phyloP scores from a whole-genome alignment of 768 basidiomycete genomes.

The Boletus barrowsii region DNA sequence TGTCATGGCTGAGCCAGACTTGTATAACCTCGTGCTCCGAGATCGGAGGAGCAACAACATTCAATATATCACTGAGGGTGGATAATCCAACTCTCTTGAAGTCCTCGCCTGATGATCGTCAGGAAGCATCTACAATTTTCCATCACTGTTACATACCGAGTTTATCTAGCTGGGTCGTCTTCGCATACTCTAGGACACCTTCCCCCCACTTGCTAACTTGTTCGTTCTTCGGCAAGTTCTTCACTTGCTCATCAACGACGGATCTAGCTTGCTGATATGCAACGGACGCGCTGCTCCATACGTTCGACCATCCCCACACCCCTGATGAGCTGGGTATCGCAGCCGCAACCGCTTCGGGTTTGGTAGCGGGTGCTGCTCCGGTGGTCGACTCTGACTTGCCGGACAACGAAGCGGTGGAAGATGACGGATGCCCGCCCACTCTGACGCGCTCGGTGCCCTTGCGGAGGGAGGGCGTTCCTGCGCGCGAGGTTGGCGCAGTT shows the following conservation, averaged over 20 bases:
- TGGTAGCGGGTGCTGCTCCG: slow-evolving; percentile 22
- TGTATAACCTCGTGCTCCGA: slow-evolving; percentile 98
- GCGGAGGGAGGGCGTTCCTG: slow-evolving; percentile 67
- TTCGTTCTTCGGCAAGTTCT: slow-evolving; percentile 80
- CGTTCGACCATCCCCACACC: slow-evolving; percentile 80
- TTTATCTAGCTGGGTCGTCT: slow-evolving; percentile 86
- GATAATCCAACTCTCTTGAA: slow-evolving; percentile 85
- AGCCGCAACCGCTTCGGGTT: slow-evolving; percentile 16
- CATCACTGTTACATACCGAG: slow-evolving; percentile 56
- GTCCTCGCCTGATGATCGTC: slow-evolving; percentile 65
- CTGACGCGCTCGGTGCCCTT: slow-evolving; percentile 78
- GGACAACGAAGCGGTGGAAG: slow-evolving; percentile 44
- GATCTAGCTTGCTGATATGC: slow-evolving; percentile 85
- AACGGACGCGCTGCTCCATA: slow-evolving; percentile 86
- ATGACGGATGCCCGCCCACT: slow-evolving; percentile 46
- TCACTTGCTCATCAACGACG: slow-evolving; percentile 92
- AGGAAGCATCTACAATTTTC: background rate
- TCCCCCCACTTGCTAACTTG: slow-evolving; percentile 88
- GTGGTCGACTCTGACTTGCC: slow-evolving; percentile 28
- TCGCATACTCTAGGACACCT: slow-evolving; percentile 83
- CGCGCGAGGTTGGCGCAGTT: slow-evolving; percentile 53
- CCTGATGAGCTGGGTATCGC: slow-evolving; percentile 24
- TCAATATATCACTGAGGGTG: slow-evolving; percentile 87
- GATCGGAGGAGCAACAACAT: slow-evolving; percentile 97
- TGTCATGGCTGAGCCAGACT: slow-evolving; percentile 93